phyloP scores from a whole-genome alignment of 73 alveolate species.

The Tetrahymena elliotti region DNA sequence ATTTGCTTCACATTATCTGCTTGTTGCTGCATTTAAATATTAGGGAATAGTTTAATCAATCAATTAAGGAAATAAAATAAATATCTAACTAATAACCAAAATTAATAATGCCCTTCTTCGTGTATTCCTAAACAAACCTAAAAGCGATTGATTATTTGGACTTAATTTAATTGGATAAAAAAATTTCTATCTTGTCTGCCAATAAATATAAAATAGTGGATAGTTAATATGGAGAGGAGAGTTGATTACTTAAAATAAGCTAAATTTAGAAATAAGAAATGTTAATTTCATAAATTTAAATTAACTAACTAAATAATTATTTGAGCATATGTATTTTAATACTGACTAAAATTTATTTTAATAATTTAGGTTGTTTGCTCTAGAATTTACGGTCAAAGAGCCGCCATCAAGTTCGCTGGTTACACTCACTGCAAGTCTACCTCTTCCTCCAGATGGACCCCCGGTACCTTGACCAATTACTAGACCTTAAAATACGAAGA shows the following conservation, averaged over 20 bases:
- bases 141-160: neutral
- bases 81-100: neutral
- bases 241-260: neutral
- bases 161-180: no score
- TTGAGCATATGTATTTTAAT: neutral
- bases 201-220: no score
- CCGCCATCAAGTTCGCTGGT: constrained; percentile 91
- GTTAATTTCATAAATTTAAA: neutral
- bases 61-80: no score
- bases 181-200: neutral
- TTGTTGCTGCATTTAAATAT: neutral
- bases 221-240: neutral
- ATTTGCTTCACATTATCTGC: neutral
- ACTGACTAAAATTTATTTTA: neutral
- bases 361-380: constrained; percentile 49
- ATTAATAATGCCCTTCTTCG: neutral
- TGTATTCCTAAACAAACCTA: neutral
- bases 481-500: constrained; percentile 69
- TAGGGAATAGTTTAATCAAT: neutral
- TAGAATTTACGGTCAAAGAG: constrained; percentile 92
- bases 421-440: constrained; percentile 75
- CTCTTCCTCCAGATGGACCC: constrained; percentile 94
- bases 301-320: neutral
- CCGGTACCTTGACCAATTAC: constrained; percentile 88
- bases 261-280: neutral